Evolutionary conservation across 169 alveolate genomes (phyloP), one percentile per base, ranked within the genome.

Genomic region (Neospora caninum): DNA sequence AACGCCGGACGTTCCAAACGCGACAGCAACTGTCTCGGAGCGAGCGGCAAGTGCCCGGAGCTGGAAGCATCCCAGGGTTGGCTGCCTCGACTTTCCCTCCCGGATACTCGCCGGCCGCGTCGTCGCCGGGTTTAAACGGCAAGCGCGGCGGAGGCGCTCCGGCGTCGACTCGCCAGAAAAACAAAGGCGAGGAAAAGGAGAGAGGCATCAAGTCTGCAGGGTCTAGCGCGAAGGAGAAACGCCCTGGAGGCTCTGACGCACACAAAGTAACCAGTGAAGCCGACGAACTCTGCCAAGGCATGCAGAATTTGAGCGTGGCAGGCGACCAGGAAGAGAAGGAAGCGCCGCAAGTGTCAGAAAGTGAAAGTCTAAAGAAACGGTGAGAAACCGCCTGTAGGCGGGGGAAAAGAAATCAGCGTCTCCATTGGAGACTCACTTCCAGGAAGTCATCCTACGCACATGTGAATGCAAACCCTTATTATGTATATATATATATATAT

Each of bases 11-110:
- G 22, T 89, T 69, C 73, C 80, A 70, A 45, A 89, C 93, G 67
- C 93, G 93, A 36, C 93, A 89, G 49, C 93, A 89, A 45, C 67
- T 89, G 31, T 69, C 88, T 9, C 87, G 88, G 31, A 36, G 22
- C n/a, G 78, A 89, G 42, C 64, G 89, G 20, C 93, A 70, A 31
- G 45, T 34, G 34, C 31, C 54, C 18, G 73, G 73, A 38, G 67
- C 73, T 0, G 88, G 49, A 36, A 58, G 54, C 42, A 42, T 64
- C 4, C 88, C 88, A 0, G 93, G 93, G 25, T 31, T 43, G 34
- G 29, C 73, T 16, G 25, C 73, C 22, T 13, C 89, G 41, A 29
- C 67, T 27, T 39, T 82, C 13, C 89, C 89, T 38, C 89, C 89
- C 38, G 89, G 89, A 18, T 82, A 42, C 64, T 16, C 89, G 88